A percentile compares a stretch with the other conserved stretches of the same genome.
These are phyloP conservation scores for Anthostomella pinea DNA, from an alignment of 2,329 filamentous ascomycete genomes.

Conservation along the genomic window DNA sequence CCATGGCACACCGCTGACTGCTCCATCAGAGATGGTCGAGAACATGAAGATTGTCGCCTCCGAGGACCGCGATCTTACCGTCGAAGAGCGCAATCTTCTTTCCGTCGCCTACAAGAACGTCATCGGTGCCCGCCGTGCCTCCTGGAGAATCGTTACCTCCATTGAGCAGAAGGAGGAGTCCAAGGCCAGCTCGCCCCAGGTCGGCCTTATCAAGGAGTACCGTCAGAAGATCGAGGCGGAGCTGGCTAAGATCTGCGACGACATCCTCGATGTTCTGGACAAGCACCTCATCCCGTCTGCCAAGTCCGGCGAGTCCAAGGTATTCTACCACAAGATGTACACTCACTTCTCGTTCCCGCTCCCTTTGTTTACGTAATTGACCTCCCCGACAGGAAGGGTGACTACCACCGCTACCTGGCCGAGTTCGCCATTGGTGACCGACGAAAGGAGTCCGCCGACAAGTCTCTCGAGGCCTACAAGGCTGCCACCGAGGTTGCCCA, in stretches of 20 bases:
- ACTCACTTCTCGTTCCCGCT: conserved; percentile 27
- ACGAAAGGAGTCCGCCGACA: conserved; percentile 91
- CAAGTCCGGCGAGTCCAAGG: conserved; percentile 95
- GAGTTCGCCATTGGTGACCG: conserved; percentile 94
- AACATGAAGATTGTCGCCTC: conserved; percentile 99
- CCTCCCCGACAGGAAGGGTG: conserved; percentile 77
- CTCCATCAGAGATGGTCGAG: conserved; percentile 86
- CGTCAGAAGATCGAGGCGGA: conserved; percentile 97
- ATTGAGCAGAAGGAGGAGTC: conserved; percentile 99
- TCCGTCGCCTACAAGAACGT: conserved; percentile 99
- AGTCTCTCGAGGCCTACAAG: conserved; percentile 97
- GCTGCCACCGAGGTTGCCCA: conserved; percentile 84
- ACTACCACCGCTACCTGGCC: conserved; percentile 98
- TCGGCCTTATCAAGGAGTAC: conserved; percentile 93
- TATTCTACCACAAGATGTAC: conserved; percentile 99
- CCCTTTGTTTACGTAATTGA: conserved; percentile 16
- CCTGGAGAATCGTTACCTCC: conserved; percentile 96
- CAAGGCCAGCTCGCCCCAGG: conserved; percentile 93
- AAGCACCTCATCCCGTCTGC: conserved; percentile 91
- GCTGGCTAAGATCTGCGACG: conserved; percentile 95
- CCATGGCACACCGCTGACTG: conserved; percentile 14
- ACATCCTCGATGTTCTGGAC: conserved; percentile 93
- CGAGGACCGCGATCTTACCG: conserved; percentile 76
- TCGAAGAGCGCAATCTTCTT: conserved; percentile 96
- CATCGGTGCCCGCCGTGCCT: conserved; percentile 92